These are phyloP conservation scores for Cenchrus fungigraminus DNA, from an alignment of 176 grass and related monocot species.

Conservation along the genomic window DNA sequence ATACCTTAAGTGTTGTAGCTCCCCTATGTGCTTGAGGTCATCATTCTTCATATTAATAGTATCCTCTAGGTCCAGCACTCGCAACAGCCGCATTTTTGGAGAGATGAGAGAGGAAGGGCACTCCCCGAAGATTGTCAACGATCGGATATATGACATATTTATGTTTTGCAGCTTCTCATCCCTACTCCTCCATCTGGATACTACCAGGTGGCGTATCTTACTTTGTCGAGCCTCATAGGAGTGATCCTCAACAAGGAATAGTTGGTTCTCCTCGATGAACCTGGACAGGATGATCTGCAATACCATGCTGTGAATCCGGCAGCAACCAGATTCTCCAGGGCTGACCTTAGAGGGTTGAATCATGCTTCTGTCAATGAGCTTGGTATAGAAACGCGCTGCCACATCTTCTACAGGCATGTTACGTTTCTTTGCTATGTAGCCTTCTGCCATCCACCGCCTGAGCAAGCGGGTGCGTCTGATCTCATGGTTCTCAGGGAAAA, in stretches of 20 bases:
- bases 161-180: neutral
- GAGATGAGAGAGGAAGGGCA: slow-evolving; percentile 3
- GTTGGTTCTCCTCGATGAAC: slow-evolving; percentile 49
- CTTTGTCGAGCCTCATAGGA: neutral
- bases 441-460: slow-evolving; percentile 59
- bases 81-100: slow-evolving; percentile 31
- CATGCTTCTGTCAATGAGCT: slow-evolving; percentile 50
- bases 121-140: slow-evolving; percentile 23
- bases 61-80: slow-evolving; percentile 42
- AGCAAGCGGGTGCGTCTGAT: slow-evolving; percentile 41
- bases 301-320: slow-evolving; percentile 43
- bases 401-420: slow-evolving; percentile 43
- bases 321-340: slow-evolving; percentile 12
- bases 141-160: slow-evolving; percentile 36
- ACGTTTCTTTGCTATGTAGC: slow-evolving; percentile 24
- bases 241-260: slow-evolving; percentile 20
- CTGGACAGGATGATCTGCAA: slow-evolving; percentile 36
- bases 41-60: neutral
- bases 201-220: slow-evolving; percentile 51
- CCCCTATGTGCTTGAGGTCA: slow-evolving; percentile 34
- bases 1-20: slow-evolving; percentile 40
- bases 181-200: slow-evolving; percentile 38
- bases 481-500: slow-evolving; percentile 57
- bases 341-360: slow-evolving; percentile 37
- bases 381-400: slow-evolving; percentile 30